Conservation (phyloP, 108 stramenopile genomes). For the Skeletonema tropicum region DNA sequence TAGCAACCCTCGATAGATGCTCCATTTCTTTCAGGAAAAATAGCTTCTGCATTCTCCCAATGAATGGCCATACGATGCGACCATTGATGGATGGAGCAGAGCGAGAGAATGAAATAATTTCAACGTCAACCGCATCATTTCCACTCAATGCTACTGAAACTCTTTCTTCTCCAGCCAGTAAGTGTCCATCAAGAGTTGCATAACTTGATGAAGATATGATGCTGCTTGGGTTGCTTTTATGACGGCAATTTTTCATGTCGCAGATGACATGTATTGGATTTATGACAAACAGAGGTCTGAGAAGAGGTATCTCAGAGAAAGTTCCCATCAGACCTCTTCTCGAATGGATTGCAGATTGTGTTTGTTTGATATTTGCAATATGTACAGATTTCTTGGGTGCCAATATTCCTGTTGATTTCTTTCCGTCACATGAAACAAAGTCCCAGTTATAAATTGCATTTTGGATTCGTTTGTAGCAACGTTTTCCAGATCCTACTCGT, state of each 20-base stretch:
- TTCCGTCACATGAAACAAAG: constrained; percentile 28
- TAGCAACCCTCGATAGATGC: constrained; percentile 23
- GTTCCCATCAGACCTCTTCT: constrained; percentile 26
- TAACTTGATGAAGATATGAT: constrained; percentile 27
- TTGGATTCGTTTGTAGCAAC: constrained; percentile 26
- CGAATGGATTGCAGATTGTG: background rate
- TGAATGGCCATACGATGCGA: constrained; percentile 36
- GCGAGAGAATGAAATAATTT: constrained; percentile 38
- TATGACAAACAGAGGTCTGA: constrained; percentile 33
- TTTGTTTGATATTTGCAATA: constrained; percentile 6
- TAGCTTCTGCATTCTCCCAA: constrained; percentile 33
- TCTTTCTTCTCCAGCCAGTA: constrained; percentile 43
- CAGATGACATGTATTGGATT: constrained; percentile 39
- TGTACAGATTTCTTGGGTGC: background rate
- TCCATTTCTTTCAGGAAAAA: constrained; percentile 40
- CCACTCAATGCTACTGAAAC: constrained; percentile 31
- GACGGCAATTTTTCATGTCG: constrained; percentile 15
- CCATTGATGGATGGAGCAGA: constrained; percentile 29
- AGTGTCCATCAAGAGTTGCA: constrained; percentile 40
- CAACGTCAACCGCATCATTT: constrained; percentile 30
- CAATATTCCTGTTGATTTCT: constrained; percentile 27
- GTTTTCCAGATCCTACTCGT: constrained; percentile 26
- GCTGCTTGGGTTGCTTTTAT: background rate
- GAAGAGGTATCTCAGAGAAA: constrained; percentile 27
- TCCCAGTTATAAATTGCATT: constrained; percentile 32